Conservation (phyloP, 1,284 basidiomycete genomes). For the Macrocybe sp. region DNA sequence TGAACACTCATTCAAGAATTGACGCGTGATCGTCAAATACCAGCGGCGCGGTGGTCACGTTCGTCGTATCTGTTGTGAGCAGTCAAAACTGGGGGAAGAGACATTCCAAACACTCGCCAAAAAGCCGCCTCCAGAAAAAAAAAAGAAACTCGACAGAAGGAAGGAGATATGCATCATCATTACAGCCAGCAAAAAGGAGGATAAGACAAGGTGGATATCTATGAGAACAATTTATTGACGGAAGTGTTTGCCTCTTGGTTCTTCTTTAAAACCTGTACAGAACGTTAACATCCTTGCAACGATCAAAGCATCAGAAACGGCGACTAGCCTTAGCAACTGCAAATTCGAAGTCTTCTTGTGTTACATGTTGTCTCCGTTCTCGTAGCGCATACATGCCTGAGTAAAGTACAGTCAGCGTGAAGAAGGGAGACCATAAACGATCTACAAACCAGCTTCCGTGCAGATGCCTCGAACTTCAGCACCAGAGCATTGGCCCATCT, state of each 20-base stretch:
- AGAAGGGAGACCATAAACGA: too few relatives aligned
- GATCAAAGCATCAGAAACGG: constrained; percentile 14
- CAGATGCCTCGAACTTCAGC: constrained; percentile 98
- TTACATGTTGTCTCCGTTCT: constrained; percentile 94
- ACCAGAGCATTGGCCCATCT: constrained; percentile 99
- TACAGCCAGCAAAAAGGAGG: constrained; percentile 4
- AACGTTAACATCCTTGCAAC: constrained; percentile 1
- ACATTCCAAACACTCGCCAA: background rate
- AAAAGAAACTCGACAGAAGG: background rate
- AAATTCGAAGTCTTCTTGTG: constrained; percentile 98
- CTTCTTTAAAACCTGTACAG: constrained; percentile 76
- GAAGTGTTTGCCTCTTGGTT: constrained; percentile 89
- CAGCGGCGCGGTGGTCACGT: background rate
- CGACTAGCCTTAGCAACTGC: constrained; percentile 82
- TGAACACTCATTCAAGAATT: background rate
- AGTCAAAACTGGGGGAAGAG: background rate
- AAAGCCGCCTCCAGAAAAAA: constrained; percentile 3
- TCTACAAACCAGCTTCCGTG: constrained; percentile 80
- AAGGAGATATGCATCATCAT: background rate
- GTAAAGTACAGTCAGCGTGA: too few relatives aligned
- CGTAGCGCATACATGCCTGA: constrained; percentile 94
- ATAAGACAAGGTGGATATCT: constrained; percentile 17
- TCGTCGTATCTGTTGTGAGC: background rate
- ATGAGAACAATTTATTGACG: constrained; percentile 87
- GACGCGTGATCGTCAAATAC: background rate